A percentile compares a stretch with the other conserved stretches of the same genome.
These are phyloP conservation scores for Ilex asprella DNA, from an alignment of 257 asterid species.

Conservation along the genomic window DNA sequence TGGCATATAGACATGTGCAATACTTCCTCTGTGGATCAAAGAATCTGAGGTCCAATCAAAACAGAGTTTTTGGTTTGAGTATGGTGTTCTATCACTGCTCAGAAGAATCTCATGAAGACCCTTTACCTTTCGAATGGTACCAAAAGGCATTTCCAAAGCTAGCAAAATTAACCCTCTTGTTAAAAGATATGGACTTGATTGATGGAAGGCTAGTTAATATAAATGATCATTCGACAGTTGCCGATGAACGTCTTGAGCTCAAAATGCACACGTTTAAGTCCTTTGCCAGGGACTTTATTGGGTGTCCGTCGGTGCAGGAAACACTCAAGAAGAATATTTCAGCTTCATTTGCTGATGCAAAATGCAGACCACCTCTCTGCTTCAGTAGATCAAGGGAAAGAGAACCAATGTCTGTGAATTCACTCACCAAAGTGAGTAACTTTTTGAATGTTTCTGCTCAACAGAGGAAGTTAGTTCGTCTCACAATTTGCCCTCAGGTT, in stretches of 20 bases:
- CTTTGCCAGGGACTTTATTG: conserved; percentile 43
- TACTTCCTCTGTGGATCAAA: too few species aligned
- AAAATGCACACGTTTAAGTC: conserved; percentile 56
- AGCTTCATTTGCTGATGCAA: conserved; percentile 18
- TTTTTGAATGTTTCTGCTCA: conserved; percentile 62
- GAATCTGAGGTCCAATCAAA: too few species aligned
- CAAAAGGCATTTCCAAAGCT: conserved; percentile 48
- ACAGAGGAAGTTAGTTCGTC: conserved; percentile 71
- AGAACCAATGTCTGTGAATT: conserved; percentile 37
- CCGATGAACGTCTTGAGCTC: conserved; percentile 44
- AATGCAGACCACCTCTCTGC: conserved; percentile 16
- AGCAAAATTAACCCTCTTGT: conserved; percentile 39
- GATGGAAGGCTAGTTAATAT: conserved; percentile 61
- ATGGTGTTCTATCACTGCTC: conserved; percentile 19
- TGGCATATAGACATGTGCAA: too few species aligned
- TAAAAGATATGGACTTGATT: conserved; percentile 60
- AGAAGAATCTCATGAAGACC: conserved; percentile 27
- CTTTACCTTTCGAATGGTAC: conserved; percentile 59
- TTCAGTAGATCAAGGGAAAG: conserved; percentile 44
- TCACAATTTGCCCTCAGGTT: conserved; percentile 64
- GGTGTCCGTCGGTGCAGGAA: conserved; percentile 51
- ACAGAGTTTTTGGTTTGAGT: conserved; percentile 1
- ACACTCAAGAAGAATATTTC: conserved; percentile 34
- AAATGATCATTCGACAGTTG: conserved; percentile 40
- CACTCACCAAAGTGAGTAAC: conserved; percentile 53